These are phyloP conservation scores for Telopea speciosissima DNA, from an alignment of 177 flowering plant species.

Conservation along the genomic window DNA sequence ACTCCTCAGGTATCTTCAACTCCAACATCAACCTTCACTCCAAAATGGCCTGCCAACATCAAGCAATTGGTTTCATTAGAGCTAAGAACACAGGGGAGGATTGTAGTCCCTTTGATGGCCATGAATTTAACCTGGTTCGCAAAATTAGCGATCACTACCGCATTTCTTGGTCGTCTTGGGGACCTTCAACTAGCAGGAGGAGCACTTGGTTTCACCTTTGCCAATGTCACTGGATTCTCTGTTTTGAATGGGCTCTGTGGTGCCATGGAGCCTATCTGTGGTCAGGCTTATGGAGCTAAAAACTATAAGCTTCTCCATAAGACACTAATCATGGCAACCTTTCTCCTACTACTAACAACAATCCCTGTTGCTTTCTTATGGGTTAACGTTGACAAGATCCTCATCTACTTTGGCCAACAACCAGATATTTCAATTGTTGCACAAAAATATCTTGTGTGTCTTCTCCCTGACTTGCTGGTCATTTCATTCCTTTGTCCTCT, in stretches of 20 bases:
- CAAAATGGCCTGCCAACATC: slow-evolving; percentile 29
- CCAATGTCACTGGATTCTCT: slow-evolving; percentile 85
- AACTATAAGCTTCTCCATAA: slow-evolving; percentile 74
- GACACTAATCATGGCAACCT: slow-evolving; percentile 61
- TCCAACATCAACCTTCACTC: slow-evolving; percentile 1
- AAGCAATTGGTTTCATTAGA: slow-evolving; percentile 31
- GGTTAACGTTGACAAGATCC: slow-evolving; percentile 68
- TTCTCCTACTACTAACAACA: slow-evolving; percentile 42
- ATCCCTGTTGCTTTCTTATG: slow-evolving; percentile 66
- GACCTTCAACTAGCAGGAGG: slow-evolving; percentile 78
- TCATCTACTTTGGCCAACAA: slow-evolving; percentile 63
- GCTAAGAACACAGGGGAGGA: slow-evolving; percentile 42
- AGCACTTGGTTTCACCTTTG: slow-evolving; percentile 76
- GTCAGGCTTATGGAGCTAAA: slow-evolving; percentile 84
- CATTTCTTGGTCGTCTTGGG: slow-evolving; percentile 76
- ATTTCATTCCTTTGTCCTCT: slow-evolving; percentile 70
- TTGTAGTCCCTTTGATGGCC: slow-evolving; percentile 50
- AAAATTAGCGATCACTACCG: slow-evolving; percentile 66
- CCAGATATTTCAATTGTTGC: slow-evolving; percentile 53
- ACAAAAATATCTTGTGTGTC: slow-evolving; percentile 45
- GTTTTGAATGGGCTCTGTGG: slow-evolving; percentile 70
- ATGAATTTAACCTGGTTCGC: slow-evolving; percentile 77
- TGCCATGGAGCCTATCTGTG: slow-evolving; percentile 95
- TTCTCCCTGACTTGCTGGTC: slow-evolving; percentile 70
- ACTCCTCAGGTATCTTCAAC: slow-evolving; percentile 10